Conservation (phyloP, 208 protist genomes). For the Leishmania lainsoni region DNA sequence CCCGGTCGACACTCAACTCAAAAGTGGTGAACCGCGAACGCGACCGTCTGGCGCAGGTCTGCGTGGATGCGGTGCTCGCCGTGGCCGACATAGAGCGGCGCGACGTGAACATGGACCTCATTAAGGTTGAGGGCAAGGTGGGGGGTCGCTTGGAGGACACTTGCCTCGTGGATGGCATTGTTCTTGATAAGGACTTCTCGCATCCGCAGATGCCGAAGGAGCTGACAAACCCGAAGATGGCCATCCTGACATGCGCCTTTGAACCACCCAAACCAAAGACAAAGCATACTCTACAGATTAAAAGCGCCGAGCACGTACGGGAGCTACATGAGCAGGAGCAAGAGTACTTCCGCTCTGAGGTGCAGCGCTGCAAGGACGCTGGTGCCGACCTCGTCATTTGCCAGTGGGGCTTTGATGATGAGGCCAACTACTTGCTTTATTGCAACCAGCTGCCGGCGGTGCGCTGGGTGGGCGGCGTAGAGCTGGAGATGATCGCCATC, state of each 20-base stretch:
- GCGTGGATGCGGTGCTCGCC: slow-evolving; percentile 98
- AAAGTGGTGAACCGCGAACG: slow-evolving; percentile 98
- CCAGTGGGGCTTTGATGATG: slow-evolving; percentile 99
- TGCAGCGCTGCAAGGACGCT: slow-evolving; percentile 94
- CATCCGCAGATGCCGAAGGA: slow-evolving; percentile 97
- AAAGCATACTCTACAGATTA: slow-evolving; percentile 99
- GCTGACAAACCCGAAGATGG: slow-evolving; percentile 98
- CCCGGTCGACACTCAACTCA: slow-evolving; percentile 98
- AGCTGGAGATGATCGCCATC: slow-evolving; percentile 99
- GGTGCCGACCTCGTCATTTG: slow-evolving; percentile 99
- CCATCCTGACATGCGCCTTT: slow-evolving; percentile 99
- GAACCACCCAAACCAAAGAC: slow-evolving; percentile 99
- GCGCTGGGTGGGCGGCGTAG: slow-evolving; percentile 99
- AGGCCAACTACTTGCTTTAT: slow-evolving; percentile 99
- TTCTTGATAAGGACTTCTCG: slow-evolving; percentile 99
- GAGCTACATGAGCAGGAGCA: slow-evolving; percentile 97
- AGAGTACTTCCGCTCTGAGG: slow-evolving; percentile 97
- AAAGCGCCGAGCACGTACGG: slow-evolving; percentile 94
- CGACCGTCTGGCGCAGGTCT: slow-evolving; percentile 98
- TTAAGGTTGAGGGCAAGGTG: slow-evolving; percentile 99
- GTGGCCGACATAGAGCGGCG: slow-evolving; percentile 99
- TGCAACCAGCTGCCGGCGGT: slow-evolving; percentile 99
- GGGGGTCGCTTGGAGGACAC: slow-evolving; percentile 98
- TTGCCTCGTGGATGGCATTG: slow-evolving; percentile 97
- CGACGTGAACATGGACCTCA: slow-evolving; percentile 99